Evolutionary conservation across 1,139 yeast genomes (phyloP).

Genomic region (Citeromyces hawaiiensis): DNA sequence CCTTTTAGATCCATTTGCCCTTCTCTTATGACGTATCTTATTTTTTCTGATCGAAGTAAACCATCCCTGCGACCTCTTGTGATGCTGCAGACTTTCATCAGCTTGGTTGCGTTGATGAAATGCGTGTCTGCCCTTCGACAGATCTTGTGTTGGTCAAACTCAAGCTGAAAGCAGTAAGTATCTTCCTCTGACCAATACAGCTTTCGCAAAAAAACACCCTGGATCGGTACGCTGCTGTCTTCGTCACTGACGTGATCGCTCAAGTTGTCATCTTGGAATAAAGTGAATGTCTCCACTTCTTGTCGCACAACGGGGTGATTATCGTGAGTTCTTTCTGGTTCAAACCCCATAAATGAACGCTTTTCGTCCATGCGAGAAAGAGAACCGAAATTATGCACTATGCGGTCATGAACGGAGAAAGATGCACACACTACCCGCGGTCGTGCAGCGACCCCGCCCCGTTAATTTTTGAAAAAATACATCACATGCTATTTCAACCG

Average conservation of each 20-base stretch:
- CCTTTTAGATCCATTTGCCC: slow-evolving; percentile 45
- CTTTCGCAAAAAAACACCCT: background rate
- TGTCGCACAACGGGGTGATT: background rate
- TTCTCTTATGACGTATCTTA: slow-evolving; percentile 30
- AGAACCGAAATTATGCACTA: background rate
- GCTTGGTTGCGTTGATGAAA: slow-evolving; percentile 41
- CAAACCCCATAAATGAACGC: background rate
- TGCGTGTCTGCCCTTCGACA: slow-evolving; percentile 29
- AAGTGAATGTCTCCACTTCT: background rate
- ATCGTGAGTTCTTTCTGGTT: background rate
- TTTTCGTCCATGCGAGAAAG: background rate
- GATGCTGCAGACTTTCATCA: slow-evolving; percentile 42
- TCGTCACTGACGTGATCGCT: background rate
- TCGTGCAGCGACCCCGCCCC: background rate
- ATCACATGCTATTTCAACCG: too few relatives aligned
- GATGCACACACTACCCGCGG: background rate
- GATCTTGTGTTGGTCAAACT: slow-evolving; percentile 19
- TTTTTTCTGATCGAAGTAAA: slow-evolving; percentile 32
- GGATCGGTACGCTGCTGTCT: background rate
- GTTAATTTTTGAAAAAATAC: background rate
- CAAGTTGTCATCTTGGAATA: background rate
- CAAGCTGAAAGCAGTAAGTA: slow-evolving; percentile 35
- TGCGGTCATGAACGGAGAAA: background rate
- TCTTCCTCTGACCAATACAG: slow-evolving; percentile 30
- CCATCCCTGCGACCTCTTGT: slow-evolving; percentile 46